Evolutionary conservation across 805 yeast species (phyloP).

Genomic region (Candida ponderosae): DNA sequence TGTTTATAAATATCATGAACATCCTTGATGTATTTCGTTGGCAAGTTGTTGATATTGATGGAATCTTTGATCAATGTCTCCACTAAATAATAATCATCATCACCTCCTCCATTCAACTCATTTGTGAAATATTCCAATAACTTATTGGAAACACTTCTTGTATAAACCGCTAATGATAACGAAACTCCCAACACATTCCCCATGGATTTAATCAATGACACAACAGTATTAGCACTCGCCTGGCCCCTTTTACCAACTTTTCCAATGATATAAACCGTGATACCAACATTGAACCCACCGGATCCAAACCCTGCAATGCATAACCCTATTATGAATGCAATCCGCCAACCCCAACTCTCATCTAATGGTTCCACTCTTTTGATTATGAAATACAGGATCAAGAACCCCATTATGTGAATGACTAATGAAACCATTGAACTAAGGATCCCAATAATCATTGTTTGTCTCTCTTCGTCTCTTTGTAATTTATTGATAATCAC

Average conservation of each 20-base stretch:
- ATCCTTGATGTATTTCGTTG: neutral
- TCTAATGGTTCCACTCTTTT: constrained; percentile 8
- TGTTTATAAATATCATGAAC: constrained; percentile 6
- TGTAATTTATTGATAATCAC: constrained; percentile 19
- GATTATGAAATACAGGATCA: constrained; percentile 5
- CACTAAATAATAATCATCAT: constrained; percentile 1
- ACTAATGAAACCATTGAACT: constrained; percentile 1
- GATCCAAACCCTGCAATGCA: constrained; percentile 28
- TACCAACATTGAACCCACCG: constrained; percentile 33
- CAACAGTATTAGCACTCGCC: constrained; percentile 38
- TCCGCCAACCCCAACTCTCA: constrained; percentile 10
- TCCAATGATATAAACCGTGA: constrained; percentile 31
- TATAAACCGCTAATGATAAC: constrained; percentile 26
- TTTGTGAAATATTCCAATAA: constrained; percentile 19
- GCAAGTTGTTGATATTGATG: constrained; percentile 5
- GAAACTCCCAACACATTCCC: constrained; percentile 39
- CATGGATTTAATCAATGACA: constrained; percentile 32
- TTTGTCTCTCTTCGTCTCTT: constrained; percentile 3
- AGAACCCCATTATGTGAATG: constrained; percentile 12
- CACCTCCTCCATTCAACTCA: no score
- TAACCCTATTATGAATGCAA: constrained; percentile 20
- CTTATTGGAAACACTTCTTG: constrained; percentile 19
- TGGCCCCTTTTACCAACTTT: constrained; percentile 33
- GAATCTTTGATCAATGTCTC: constrained; percentile 11
- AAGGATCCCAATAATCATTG: neutral